phyloP scores from a whole-genome alignment of 345 rosid species.

The Garcia nutans region DNA sequence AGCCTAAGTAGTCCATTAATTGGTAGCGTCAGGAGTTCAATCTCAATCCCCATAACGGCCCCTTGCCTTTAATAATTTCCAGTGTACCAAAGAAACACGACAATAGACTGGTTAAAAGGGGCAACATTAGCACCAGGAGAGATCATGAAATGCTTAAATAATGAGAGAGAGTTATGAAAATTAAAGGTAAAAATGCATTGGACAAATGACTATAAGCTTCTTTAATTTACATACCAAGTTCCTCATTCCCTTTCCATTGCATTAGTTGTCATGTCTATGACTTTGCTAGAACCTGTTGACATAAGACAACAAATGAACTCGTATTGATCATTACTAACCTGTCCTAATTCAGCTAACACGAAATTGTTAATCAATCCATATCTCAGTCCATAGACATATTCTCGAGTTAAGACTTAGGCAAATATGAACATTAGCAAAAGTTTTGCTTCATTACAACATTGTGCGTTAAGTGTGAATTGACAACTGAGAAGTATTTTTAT shows the following conservation, averaged over 20 bases:
- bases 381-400: not conserved
- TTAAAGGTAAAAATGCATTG: not conserved
- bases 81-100: too few relatives aligned
- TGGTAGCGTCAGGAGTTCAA: too few relatives aligned
- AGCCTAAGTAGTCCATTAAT: too few relatives aligned
- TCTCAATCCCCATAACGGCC: too few relatives aligned
- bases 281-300: slow-evolving; percentile 29
- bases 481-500: not conserved
- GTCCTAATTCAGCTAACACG: not conserved
- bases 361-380: not conserved
- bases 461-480: not conserved
- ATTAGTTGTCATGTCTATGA: slow-evolving; percentile 4
- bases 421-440: not conserved
- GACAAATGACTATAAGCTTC: not conserved
- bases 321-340: not conserved
- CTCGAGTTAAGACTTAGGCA: not conserved
- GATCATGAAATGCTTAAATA: not conserved
- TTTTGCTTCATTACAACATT: not conserved
- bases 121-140: not conserved
- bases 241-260: slow-evolving; percentile 22
- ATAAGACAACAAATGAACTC: slow-evolving; percentile 6
- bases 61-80: too few relatives aligned
- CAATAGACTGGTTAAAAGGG: not conserved
- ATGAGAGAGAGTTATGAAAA: not conserved
- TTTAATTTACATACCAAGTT: slow-evolving; percentile 19